A percentile compares a stretch with the other conserved stretches of the same genome.
Conservation (phyloP, 768 basidiomycete genomes). For the Boletus huronensis region DNA sequence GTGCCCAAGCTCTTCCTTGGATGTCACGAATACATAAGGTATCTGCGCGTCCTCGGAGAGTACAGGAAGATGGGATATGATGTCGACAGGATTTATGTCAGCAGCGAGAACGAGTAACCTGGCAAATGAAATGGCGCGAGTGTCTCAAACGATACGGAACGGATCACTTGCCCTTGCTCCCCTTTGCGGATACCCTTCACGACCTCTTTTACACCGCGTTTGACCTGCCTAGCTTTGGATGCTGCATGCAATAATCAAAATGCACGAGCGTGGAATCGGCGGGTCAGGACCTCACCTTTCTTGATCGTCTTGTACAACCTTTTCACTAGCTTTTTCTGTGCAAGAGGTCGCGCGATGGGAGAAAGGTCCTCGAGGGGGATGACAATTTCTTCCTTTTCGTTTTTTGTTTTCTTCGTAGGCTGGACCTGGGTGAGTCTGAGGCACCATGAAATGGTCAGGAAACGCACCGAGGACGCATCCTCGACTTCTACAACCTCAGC, state of each 20-base stretch:
- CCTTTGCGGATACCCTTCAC: constrained; percentile 97
- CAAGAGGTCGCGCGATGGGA: constrained; percentile 92
- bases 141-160: neutral
- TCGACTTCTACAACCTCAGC: constrained; percentile 49
- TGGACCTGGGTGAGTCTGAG: constrained; percentile 19
- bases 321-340: constrained; percentile 89
- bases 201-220: constrained; percentile 97
- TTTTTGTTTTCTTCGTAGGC: constrained; percentile 58
- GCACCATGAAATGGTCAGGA: constrained; percentile 11
- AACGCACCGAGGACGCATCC: constrained; percentile 34
- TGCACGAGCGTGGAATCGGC: neutral
- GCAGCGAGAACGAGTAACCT: constrained; percentile 91
- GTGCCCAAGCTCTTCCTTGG: constrained; percentile 93
- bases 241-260: constrained; percentile 44
- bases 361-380: constrained; percentile 81
- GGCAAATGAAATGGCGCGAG: constrained; percentile 4
- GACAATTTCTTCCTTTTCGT: constrained; percentile 56
- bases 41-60: constrained; percentile 91
- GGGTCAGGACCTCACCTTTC: constrained; percentile 52
- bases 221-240: constrained; percentile 91
- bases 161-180: constrained; percentile 78
- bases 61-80: constrained; percentile 94
- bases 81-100: constrained; percentile 97
- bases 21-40: constrained; percentile 86
- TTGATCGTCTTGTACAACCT: constrained; percentile 94